Conservation (phyloP, 495 filamentous ascomycete genomes). For the Usnea hakonensis region DNA sequence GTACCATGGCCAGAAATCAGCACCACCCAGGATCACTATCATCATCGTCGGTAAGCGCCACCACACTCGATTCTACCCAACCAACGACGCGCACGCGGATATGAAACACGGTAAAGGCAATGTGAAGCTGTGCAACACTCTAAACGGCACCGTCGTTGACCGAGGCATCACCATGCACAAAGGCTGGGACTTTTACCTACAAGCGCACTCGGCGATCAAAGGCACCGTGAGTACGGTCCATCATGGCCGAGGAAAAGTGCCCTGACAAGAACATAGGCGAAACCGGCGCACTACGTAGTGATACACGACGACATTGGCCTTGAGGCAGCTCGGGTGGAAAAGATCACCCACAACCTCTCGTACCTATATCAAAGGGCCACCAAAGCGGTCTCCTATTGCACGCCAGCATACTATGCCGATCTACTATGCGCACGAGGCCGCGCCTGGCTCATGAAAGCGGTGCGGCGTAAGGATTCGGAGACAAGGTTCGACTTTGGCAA, state of each 20-base stretch:
- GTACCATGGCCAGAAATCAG: constrained; percentile 42
- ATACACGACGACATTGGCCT: constrained; percentile 60
- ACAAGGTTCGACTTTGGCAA: too few relatives aligned
- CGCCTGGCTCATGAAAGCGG: constrained; percentile 51
- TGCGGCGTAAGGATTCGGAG: too few relatives aligned
- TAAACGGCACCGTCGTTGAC: constrained; percentile 78
- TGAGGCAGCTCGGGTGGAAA: constrained; percentile 37
- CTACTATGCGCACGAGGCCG: constrained; percentile 62
- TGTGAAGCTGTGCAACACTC: too few relatives aligned
- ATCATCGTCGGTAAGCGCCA: constrained; percentile 70
- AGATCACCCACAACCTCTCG: constrained; percentile 62
- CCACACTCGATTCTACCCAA: constrained; percentile 86
- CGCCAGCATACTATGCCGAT: constrained; percentile 72
- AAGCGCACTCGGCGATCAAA: constrained; percentile 74
- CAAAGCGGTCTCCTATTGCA: constrained; percentile 63
- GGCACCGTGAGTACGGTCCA: too few relatives aligned
- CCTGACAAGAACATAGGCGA: too few relatives aligned
- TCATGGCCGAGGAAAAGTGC: too few relatives aligned
- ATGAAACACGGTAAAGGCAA: too few relatives aligned
- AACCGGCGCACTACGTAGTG: constrained; percentile 65
- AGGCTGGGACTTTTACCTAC: constrained; percentile 84
- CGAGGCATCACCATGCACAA: constrained; percentile 68
- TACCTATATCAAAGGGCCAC: constrained; percentile 72
- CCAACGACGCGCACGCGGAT: too few relatives aligned
- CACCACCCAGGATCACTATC: constrained; percentile 39